A percentile compares a stretch with the other conserved stretches of the same genome.
phyloP scores from a whole-genome alignment of 345 rosid genomes.

The Arabis alpina region DNA sequence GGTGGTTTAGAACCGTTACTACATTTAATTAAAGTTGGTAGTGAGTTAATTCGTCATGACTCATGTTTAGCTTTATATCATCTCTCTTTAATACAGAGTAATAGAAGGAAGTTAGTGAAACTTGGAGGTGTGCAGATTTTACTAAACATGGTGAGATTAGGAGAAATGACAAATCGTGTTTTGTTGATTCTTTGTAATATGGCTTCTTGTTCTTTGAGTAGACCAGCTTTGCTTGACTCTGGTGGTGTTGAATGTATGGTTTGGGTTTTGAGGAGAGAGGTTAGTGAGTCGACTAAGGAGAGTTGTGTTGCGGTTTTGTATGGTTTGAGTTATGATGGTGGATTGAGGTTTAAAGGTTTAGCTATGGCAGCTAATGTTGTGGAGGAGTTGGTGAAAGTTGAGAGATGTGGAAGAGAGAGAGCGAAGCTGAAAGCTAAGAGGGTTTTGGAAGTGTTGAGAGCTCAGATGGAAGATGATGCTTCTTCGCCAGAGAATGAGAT shows the following conservation, averaged over 20 bases:
- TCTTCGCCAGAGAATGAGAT: constrained; percentile 53
- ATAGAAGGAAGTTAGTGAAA: constrained; percentile 62
- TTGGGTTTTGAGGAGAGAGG: constrained; percentile 48
- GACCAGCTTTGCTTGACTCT: constrained; percentile 68
- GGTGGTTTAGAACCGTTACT: constrained; percentile 84
- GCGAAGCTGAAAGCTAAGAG: constrained; percentile 55
- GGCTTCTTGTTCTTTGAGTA: constrained; percentile 60
- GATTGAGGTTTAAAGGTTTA: constrained; percentile 72
- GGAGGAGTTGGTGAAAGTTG: constrained; percentile 61
- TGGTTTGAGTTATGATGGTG: constrained; percentile 67
- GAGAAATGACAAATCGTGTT: constrained; percentile 54
- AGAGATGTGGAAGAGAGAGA: constrained; percentile 52
- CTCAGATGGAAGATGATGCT: constrained; percentile 42
- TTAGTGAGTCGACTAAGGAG: constrained; percentile 56
- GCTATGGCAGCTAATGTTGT: constrained; percentile 66
- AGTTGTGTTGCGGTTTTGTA: constrained; percentile 65
- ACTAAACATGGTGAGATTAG: constrained; percentile 61
- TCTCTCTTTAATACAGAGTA: constrained; percentile 70
- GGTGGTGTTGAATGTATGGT: constrained; percentile 80
- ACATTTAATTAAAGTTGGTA: constrained; percentile 59
- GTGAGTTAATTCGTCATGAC: constrained; percentile 71
- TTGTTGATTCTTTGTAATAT: constrained; percentile 62
- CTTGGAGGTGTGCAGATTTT: constrained; percentile 66
- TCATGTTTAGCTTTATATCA: constrained; percentile 86
- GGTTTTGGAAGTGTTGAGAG: constrained; percentile 57